Evolutionary conservation across 164 flowering plant species (phyloP).

Genomic region (Liquidambar formosana): DNA sequence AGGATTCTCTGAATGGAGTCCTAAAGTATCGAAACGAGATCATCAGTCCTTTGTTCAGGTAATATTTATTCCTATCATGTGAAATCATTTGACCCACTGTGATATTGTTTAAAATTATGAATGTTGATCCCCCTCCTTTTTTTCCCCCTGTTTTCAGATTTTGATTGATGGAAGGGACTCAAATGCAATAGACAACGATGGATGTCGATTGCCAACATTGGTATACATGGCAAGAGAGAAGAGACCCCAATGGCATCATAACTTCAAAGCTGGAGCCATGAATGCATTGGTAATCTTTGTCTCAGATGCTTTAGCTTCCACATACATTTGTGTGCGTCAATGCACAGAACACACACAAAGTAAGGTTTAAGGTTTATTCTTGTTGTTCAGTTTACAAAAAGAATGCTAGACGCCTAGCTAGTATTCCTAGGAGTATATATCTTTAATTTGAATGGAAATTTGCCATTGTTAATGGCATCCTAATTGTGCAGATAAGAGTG

Average conservation of each 20-base stretch:
- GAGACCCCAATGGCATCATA: conserved; percentile 39
- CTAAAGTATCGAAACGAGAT: conserved; percentile 22
- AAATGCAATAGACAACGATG: conserved; percentile 34
- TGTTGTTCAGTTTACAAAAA: no score
- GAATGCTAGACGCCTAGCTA: no score
- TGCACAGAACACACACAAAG: no score
- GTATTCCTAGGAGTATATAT: no score
- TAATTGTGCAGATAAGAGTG: conserved; percentile 58
- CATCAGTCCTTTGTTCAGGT: conserved; percentile 43
- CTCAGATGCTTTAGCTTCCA: neutral
- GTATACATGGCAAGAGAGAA: conserved; percentile 64
- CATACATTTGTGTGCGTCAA: neutral
- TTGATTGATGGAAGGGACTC: conserved; percentile 34
- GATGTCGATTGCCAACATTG: conserved; percentile 43
- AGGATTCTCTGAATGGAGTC: conserved; percentile 38
- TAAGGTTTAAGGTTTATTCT: no score
- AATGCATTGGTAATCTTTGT: conserved; percentile 45
- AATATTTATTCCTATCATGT: neutral
- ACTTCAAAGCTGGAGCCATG: conserved; percentile 67
- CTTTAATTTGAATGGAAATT: neutral
- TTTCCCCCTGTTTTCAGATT: conserved; percentile 21
- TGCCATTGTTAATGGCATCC: no score
- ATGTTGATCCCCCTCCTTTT: no score
- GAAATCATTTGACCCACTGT: no score
- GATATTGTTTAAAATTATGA: no score